phyloP scores from a whole-genome alignment of 805 yeast species.

The Schwanniomyces pseudopolymorphus region DNA sequence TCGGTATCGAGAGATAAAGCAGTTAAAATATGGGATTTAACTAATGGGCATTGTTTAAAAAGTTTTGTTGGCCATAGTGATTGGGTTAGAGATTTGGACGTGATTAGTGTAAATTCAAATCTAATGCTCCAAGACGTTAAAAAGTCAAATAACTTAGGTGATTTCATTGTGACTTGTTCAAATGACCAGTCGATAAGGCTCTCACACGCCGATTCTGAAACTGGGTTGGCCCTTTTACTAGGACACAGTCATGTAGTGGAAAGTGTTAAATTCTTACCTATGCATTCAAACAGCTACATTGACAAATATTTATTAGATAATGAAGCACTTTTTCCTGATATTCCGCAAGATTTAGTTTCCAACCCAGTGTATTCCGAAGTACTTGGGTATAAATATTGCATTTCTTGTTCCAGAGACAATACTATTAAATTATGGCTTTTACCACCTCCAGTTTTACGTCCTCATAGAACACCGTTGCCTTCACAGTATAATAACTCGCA shows the following conservation, averaged over 20 bases:
- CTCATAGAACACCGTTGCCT: slow-evolving; percentile 58
- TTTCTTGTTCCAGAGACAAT: slow-evolving; percentile 80
- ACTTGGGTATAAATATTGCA: slow-evolving; percentile 69
- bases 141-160: slow-evolving; percentile 36
- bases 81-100: slow-evolving; percentile 77
- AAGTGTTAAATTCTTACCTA: slow-evolving; percentile 65
- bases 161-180: slow-evolving; percentile 68
- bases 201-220: slow-evolving; percentile 64
- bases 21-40: slow-evolving; percentile 64
- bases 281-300: slow-evolving; percentile 43
- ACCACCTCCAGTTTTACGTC: slow-evolving; percentile 61
- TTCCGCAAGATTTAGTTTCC: slow-evolving; percentile 28
- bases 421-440: slow-evolving; percentile 71
- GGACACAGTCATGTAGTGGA: slow-evolving; percentile 89
- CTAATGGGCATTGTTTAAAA: slow-evolving; percentile 63
- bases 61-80: slow-evolving; percentile 80
- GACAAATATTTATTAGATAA: slow-evolving; percentile 43
- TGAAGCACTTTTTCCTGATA: slow-evolving; percentile 27
- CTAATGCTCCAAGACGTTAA: slow-evolving; percentile 11
- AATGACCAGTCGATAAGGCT: slow-evolving; percentile 75
- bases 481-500: slow-evolving; percentile 51
- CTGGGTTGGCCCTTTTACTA: slow-evolving; percentile 61
- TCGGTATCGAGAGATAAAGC: slow-evolving; percentile 65
- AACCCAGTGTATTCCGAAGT: slow-evolving; percentile 25
- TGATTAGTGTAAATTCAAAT: slow-evolving; percentile 16